Base-by-base conservation (phyloP, 306 rosid genomes). In the Purshia tridentata region DNA sequence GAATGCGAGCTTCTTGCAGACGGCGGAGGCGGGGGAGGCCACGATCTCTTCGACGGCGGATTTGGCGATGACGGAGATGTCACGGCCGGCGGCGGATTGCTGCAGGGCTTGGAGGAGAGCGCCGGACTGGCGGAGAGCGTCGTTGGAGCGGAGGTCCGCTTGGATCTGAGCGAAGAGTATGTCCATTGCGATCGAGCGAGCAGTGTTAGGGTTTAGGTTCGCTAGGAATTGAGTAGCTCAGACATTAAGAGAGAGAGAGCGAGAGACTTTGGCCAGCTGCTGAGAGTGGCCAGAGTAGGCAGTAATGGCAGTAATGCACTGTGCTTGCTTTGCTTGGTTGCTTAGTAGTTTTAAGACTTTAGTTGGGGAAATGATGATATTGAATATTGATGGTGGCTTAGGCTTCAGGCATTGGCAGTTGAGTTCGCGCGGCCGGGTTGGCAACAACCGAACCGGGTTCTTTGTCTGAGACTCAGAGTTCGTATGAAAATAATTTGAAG, bases 101-200 rank as follows among this genome's bases (percentile, higher is more conserved):
- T 94, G 99, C n/a, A 94, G 99, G 5, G 99, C 96, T 63, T 84
- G 99, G 52, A 94, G 91, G 47, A 94, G 96, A 50, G 99, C 99
- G 14, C 99, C 85, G 41, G 96, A 88, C 75, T 94, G 99, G 57
- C 99, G 98, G 65, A 94, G 98, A 1, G 99, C 98, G 54, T 91
- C 99, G 78, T 87, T 91, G 82, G 99, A 90, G 46, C 96, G 99
- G 80, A 91, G 97, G 84, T 94, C 98, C 4, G 99, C 96, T 73
- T 94, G 99, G 93, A 94, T 91, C 97, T 91, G 98, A 41, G 99
- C 98, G 76, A 88, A 94, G 72, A 94, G 96, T 35, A 94, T 94
- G 83, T 94, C 99, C 99, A 94, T 86, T 65, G 8, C 15, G 63
- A 41, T 5, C 52, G 4, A 23, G 35, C 35, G 35, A 29, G 35